Conservation (phyloP, 805 yeast species). For the Tetrapisispora fleetii region DNA sequence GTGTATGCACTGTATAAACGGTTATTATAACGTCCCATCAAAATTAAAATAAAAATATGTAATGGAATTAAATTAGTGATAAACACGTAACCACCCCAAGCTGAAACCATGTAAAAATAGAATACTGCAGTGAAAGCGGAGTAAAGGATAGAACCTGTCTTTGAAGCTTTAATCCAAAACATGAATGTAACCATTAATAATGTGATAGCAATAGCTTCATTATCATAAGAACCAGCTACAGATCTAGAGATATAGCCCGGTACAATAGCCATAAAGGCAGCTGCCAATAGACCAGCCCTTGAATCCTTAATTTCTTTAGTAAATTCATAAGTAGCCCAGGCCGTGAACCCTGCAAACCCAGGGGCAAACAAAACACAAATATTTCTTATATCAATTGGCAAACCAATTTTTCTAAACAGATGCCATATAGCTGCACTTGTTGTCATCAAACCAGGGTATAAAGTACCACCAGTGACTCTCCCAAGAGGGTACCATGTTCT, state of each 20-base stretch:
- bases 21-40: slow-evolving; percentile 90
- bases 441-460: slow-evolving; percentile 97
- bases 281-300: slow-evolving; percentile 84
- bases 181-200: slow-evolving; percentile 90
- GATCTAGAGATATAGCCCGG: slow-evolving; percentile 98
- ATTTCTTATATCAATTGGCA: slow-evolving; percentile 91
- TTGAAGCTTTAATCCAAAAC: slow-evolving; percentile 91
- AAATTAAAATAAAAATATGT: slow-evolving; percentile 79
- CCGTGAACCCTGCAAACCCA: slow-evolving; percentile 87
- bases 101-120: slow-evolving; percentile 97
- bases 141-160: slow-evolving; percentile 79
- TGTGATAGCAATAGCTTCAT: slow-evolving; percentile 97
- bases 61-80: slow-evolving; percentile 95
- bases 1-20: slow-evolving; percentile 82
- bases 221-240: slow-evolving; percentile 97
- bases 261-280: slow-evolving; percentile 92
- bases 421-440: slow-evolving; percentile 89
- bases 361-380: slow-evolving; percentile 95
- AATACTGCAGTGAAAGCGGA: slow-evolving; percentile 76
- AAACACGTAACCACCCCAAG: slow-evolving; percentile 99
- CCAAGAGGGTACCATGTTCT: slow-evolving; percentile 99
- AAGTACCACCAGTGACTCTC: slow-evolving; percentile 96
- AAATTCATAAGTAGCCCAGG: slow-evolving; percentile 77
- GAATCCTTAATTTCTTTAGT: slow-evolving; percentile 85
- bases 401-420: slow-evolving; percentile 47